These are phyloP conservation scores for Heliamphora exappendiculata DNA, from an alignment of 148 eudicot genomes.

Conservation along the genomic window DNA sequence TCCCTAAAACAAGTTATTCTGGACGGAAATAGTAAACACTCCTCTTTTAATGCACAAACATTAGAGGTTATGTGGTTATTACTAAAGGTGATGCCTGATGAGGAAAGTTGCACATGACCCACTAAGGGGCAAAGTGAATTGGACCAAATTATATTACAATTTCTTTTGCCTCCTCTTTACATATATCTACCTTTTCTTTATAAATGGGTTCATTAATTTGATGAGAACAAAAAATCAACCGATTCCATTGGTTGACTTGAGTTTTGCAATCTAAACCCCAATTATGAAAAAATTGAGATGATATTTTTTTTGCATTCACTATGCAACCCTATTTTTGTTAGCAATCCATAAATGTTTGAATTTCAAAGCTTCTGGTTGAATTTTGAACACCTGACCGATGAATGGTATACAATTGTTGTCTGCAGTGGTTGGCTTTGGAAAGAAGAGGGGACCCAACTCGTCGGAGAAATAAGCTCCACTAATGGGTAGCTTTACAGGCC, in stretches of 20 bases:
- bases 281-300: not conserved
- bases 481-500: slow-evolving; percentile 10
- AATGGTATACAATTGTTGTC: not conserved
- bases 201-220: not conserved
- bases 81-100: no score
- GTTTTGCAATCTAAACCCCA: not conserved
- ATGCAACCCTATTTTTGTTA: not conserved
- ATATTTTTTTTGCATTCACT: not conserved
- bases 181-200: not conserved
- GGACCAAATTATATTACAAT: no score
- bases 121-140: no score
- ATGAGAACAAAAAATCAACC: not conserved
- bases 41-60: no score
- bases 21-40: no score
- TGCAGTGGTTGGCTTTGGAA: slow-evolving; percentile 50
- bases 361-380: not conserved
- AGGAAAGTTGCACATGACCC: no score
- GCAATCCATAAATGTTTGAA: no score
- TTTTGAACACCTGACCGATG: not conserved
- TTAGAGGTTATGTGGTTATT: no score
- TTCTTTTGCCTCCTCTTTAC: no score
- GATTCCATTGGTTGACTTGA: not conserved
- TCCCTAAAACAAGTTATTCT: no score
- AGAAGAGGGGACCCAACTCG: slow-evolving; percentile 50
- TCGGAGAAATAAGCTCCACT: slow-evolving; percentile 34